phyloP scores from a whole-genome alignment of 1,284 basidiomycete genomes.

The Ustilago hordei region DNA sequence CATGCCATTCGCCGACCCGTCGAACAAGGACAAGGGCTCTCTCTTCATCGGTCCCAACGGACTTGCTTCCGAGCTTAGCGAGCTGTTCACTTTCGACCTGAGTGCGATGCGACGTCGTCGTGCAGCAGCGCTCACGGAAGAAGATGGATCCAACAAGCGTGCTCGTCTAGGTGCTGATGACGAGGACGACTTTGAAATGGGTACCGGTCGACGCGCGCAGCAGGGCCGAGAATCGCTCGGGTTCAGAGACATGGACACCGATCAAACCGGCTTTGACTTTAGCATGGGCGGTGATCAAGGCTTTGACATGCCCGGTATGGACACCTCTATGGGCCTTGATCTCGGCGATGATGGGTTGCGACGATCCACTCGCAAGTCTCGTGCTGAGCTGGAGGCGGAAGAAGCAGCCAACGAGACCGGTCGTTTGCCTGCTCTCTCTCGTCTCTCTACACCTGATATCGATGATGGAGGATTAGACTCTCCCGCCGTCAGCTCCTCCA shows the following conservation, averaged over 20 bases:
- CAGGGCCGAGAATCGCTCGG: constrained; percentile 38
- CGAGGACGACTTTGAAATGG: constrained; percentile 67
- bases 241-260: constrained; percentile 44
- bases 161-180: constrained; percentile 45
- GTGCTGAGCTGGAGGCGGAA: constrained; percentile 34
- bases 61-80: constrained; percentile 81
- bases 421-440: constrained; percentile 52
- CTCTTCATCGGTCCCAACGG: constrained; percentile 82
- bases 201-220: constrained; percentile 40
- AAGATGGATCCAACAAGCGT: constrained; percentile 63
- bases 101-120: constrained; percentile 68
- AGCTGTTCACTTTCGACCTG: constrained; percentile 84
- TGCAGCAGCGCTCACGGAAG: constrained; percentile 69
- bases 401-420: constrained; percentile 38
- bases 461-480: constrained; percentile 74
- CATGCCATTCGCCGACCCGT: constrained; percentile 74
- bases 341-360: constrained; percentile 45
- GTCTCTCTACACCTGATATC: constrained; percentile 72
- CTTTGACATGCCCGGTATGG: constrained; percentile 39
- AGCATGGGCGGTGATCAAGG: constrained; percentile 34
- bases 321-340: constrained; percentile 24
- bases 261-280: constrained; percentile 32
- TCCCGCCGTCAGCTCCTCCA: constrained; percentile 77
- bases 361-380: constrained; percentile 41
- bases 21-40: constrained; percentile 75